Base-by-base conservation (phyloP, 179 eudicot genomes). In the Camellia oleifera region DNA sequence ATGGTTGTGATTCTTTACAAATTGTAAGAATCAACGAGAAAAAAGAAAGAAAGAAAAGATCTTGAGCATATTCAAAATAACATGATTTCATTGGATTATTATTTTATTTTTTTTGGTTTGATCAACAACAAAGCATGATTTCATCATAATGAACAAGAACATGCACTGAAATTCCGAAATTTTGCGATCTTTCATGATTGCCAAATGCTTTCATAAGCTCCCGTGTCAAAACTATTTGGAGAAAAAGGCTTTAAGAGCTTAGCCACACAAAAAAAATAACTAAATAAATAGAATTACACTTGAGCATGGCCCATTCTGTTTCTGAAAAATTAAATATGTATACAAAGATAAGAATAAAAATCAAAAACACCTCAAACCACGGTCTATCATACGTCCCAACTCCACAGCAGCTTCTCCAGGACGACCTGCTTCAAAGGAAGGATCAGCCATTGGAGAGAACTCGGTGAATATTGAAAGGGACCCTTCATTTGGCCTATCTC, bases 401-500 rank as follows among this genome's bases (percentile, higher is more conserved):
- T 94, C 98, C 17, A 94, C 90, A 69, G 97, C n/a, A n/a, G 88
- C 82, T 71, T 91, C 97, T 83, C 91, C 93, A 67, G 94, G n/a
- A 77, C 94, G 91, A 52, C 97, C n/a, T 15, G 86, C 79, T 80
- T 94, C 98, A 89, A 88, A 94, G 32, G 97, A 91, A 40, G 97
- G 97, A 83, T 93, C 97, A 74, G 97, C 97, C 98, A 93, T 91
- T 17, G 97, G 98, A 77, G 98, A 94, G 75, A 94, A 94, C 82
- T 94, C 97, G 0, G 97, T 94, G 72, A 72, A 93, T 45, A 94
- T 88, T 69, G 90, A 80, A 84, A 94, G 92, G 62, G 89, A 85
- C 76, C 97, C 97, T 92, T 94, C 98, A 86, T 94, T 94, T 48
- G 92, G 92, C 82, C 93, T 87, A 80, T 94, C 98, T 69, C 85